Base-by-base conservation (phyloP, 768 basidiomycete genomes). In the Sarcodon sp. region DNA sequence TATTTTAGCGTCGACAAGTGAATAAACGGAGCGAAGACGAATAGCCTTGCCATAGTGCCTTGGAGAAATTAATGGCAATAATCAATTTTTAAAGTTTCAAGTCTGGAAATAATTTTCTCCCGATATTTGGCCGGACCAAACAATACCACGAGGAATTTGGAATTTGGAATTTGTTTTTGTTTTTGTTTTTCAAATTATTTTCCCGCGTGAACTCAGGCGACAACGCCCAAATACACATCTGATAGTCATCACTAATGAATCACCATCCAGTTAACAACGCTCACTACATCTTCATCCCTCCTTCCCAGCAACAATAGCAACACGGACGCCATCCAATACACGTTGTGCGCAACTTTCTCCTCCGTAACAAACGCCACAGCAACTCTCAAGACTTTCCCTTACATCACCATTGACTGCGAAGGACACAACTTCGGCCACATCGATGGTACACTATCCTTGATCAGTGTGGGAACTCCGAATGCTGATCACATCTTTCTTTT, bases 391-490 rank as follows among this genome's bases (percentile, higher is more conserved):
- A 11, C n/a, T 11, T 35, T 10, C 13, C 10, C 37, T 32, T 21
- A 47, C 38, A 52, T 68, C 35, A 59, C 69, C 51, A 31, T 70
- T 48, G 69, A 70, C 54, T 70, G 69, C 48, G 69, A 70, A 52
- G 69, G 68, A 9, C 56, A 63, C 49, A 59, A 66, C 52, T 50
- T 70, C 6, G 69, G 69, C 6, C 54, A 46, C 1, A 50, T 39
- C 1, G 62, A 55, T 4, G 69, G 69, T 38, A 56, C 50, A 3
- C 61, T 69, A 12, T 64, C 68, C 3, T 58, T 70, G 46, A 53
- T 70, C 51, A 64, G 63, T 52, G 60, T 70, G 47, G 64, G 64
- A 32, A 63, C 68, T 0, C 52, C 62, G 34, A 53, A 57, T 37
- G 65, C 62, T 1, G 60, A 63, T 35, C 55, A 60, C 35, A 60